A percentile compares a stretch with the other conserved stretches of the same genome.
phyloP scores from a whole-genome alignment of 78 protist genomes.

The Bodo saltans region DNA sequence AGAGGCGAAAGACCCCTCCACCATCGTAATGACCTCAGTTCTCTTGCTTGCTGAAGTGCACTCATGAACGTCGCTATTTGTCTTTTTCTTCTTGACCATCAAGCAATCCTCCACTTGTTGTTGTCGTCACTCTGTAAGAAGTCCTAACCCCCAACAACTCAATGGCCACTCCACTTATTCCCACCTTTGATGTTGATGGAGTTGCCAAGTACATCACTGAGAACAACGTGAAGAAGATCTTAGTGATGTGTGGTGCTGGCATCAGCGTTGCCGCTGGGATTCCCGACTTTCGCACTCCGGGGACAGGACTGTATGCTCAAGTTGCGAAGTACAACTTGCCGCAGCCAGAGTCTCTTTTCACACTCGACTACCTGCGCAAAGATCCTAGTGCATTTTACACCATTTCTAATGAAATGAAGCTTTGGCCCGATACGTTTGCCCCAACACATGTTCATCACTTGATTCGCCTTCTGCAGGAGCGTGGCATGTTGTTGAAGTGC shows the following conservation, averaged over 20 bases:
- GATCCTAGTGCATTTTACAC: conserved; percentile 71
- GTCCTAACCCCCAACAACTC: no score
- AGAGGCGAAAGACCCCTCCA: no score
- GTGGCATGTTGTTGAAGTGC: conserved; percentile 61
- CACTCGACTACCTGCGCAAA: conserved; percentile 45
- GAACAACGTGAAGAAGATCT: background rate
- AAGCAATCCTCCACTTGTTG: no score
- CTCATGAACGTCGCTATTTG: no score
- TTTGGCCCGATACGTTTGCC: conserved; percentile 4
- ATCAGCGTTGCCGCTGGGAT: conserved; percentile 66
- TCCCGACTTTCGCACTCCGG: conserved; percentile 79
- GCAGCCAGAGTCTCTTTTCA: conserved; percentile 62
- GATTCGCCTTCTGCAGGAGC: conserved; percentile 54
- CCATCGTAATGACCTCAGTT: no score
- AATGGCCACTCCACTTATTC: no score
- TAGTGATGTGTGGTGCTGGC: conserved; percentile 39
- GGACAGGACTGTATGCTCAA: conserved; percentile 77
- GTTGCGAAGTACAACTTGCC: conserved; percentile 66
- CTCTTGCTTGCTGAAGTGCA: no score
- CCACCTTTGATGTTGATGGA: no score
- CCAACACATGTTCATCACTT: conserved; percentile 80
- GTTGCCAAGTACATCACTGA: background rate
- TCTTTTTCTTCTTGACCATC: no score
- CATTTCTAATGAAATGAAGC: conserved; percentile 55
- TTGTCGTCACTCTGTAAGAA: no score